phyloP scores from a whole-genome alignment of 2,329 filamentous ascomycete species.

The Cytospora paraplurivora region DNA sequence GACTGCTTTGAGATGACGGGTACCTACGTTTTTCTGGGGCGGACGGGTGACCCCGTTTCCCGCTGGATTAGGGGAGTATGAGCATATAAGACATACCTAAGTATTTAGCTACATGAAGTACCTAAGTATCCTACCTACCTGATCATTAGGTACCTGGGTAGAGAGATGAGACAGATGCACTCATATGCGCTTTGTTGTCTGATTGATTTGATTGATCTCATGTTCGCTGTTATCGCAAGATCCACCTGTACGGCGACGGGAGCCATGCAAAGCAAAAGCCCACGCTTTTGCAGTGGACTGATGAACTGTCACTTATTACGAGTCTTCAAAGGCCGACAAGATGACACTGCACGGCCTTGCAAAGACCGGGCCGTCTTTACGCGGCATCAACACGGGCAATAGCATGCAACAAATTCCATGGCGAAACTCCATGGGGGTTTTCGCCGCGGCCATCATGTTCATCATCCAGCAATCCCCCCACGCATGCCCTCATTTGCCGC shows the following conservation, averaged over 20 bases:
- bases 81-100: background rate
- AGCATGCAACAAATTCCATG: background rate
- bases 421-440: background rate
- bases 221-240: slow-evolving; percentile 11
- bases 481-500: background rate
- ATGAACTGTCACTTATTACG: slow-evolving; percentile 17
- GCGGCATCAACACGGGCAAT: background rate
- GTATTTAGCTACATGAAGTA: background rate
- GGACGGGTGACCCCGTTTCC: slow-evolving; percentile 17
- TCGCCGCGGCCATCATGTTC: background rate
- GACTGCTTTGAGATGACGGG: slow-evolving; percentile 5
- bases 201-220: slow-evolving; percentile 9
- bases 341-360: slow-evolving; percentile 1
- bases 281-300: slow-evolving; percentile 8
- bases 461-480: background rate
- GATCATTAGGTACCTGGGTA: no score
- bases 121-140: background rate
- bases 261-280: slow-evolving; percentile 3
- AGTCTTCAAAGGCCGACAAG: background rate
- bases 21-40: slow-evolving; percentile 13
- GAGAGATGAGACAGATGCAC: slow-evolving; percentile 16
- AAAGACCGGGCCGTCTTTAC: background rate
- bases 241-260: slow-evolving; percentile 15
- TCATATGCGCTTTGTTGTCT: slow-evolving; percentile 17
- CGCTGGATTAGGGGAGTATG: slow-evolving; percentile 15